Evolutionary conservation across 257 asterid genomes (phyloP), one percentile per base, ranked within the genome.

Genomic region (Craterostigma plantagineum): DNA sequence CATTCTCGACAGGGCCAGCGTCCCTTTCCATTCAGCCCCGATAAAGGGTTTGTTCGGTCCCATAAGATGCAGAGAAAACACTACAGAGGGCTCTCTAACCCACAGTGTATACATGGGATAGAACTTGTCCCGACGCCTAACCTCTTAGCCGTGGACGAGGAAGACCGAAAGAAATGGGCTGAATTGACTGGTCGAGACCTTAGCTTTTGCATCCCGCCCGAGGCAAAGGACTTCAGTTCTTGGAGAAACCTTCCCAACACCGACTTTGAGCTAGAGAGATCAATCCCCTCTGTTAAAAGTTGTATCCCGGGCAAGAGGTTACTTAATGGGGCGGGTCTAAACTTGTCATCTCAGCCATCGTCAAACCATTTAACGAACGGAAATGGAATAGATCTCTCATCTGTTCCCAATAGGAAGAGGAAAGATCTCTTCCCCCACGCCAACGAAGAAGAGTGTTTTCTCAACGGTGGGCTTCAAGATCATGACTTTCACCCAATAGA

Each of bases 221-320:
- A 58, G 13, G 63, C 63, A 7, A 58, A 34, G 33, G 63, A 58
- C 8, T 58, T 43, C 10, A 36, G 53, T 52, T 50, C 63, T 33
- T 58, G 63, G 63, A 51, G 63, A 30, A 58, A 45, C 49, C 49
- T 58, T 23, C n/a, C n/a, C n/a, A n/a, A n/a, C n/a, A n/a, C n/a
- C n/a, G n/a, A n/a, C n/a, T 58, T 58, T 7, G 63, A 58, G 58
- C 58, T 58, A 5, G 63, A 50, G 33, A 38, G 58, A 35, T 57
- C 53, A 4, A 7, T n/a, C n/a, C n/a, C n/a, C n/a, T n/a, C n/a
- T n/a, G n/a, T 16, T 36, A 13, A 50, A 49, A 43, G 43, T 13
- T 33, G 38, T 18, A 16, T 30, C 37, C 54, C 34, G 16, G 33
- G 48, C 9, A 58, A 42, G 56, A 50, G 50, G 44, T 14, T 58